Evolutionary conservation across 768 basidiomycete species (phyloP), one percentile per base, ranked within the genome.

Genomic region (Pleurotus sapidus): DNA sequence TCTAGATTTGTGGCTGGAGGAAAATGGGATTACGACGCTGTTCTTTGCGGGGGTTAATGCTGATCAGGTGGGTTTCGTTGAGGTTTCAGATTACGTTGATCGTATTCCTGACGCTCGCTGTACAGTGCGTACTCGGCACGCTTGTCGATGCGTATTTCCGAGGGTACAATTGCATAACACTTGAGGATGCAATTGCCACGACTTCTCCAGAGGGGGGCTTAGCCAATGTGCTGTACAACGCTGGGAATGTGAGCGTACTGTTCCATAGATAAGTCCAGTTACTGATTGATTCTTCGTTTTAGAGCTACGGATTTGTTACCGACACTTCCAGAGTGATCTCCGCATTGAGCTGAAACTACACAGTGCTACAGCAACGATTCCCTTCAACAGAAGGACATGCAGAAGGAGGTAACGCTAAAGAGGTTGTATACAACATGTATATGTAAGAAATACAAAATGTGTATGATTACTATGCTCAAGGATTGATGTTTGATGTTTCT

Each of bases 31-130:
- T 57, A 83, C 74, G 8, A 86, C 83, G 1, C 69, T 87, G 30
- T 70, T 88, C 59, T 82, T 88, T 55, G 79, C 81, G 27, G 86
- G 86, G 27, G 87, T 88, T 15, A 88, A 87, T 63, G 74, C 86
- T 5, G 85, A 87, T 62, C 84, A 87, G 78, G 87, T 84, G 56
- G 56, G 46, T 59, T 37, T 37, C 20, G 3, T 34, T 34, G 30
- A 34, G 30, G 30, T 34, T 34, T 34, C 11, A 11, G 4, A 34
- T 34, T 34, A 34, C 30, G 30, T 34, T 34, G 9, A 3, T 11
- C 8, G 11, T 8, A 34, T 34, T 34, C 11, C 30, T 34, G 11
- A 34, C 30, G 30, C 30, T 34, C 30, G 30, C 30, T 3, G 30
- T 23, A n/a, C 58, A 87, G 84, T 87, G 87, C 60, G 86, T 88